Evolutionary conservation across 2,329 filamentous ascomycete species (phyloP).

Genomic region (Davidsoniella neocaledoniae): DNA sequence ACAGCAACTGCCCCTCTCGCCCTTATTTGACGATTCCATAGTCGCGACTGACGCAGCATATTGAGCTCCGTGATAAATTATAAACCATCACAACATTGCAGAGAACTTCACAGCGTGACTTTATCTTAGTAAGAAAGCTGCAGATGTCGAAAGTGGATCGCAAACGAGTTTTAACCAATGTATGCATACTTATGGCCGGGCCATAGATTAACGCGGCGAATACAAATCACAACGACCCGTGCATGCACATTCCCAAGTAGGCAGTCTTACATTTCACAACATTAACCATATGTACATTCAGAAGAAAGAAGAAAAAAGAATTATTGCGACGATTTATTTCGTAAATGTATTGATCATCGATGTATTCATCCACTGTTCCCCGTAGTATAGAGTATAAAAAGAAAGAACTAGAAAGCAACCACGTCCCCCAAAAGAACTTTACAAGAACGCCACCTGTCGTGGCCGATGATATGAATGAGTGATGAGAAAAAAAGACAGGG

Average conservation of each 20-base stretch:
- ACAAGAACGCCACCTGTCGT: neutral
- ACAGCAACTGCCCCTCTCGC: neutral
- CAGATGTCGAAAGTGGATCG: neutral
- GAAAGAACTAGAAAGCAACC: neutral
- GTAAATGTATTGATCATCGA: slow-evolving; percentile 3
- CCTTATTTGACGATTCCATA: neutral
- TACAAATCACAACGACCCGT: neutral
- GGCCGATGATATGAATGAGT: slow-evolving; percentile 1
- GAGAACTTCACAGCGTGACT: too few species aligned
- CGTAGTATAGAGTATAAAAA: neutral
- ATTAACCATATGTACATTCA: too few species aligned
- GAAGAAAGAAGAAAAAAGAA: neutral
- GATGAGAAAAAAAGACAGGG: too few species aligned
- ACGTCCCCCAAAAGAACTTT: neutral
- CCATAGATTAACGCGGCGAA: neutral
- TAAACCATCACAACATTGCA: too few species aligned
- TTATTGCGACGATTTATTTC: neutral
- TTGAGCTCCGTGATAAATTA: too few species aligned
- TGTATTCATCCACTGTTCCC: slow-evolving; percentile 2
- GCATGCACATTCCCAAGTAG: too few species aligned
- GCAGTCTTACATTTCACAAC: too few species aligned
- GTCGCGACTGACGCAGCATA: too few species aligned
- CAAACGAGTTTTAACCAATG: neutral
- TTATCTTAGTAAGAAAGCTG: too few species aligned
- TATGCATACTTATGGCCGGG: slow-evolving; percentile 5